Base-by-base conservation (phyloP, 495 filamentous ascomycete genomes). In the Podospora pseudoanserina region DNA sequence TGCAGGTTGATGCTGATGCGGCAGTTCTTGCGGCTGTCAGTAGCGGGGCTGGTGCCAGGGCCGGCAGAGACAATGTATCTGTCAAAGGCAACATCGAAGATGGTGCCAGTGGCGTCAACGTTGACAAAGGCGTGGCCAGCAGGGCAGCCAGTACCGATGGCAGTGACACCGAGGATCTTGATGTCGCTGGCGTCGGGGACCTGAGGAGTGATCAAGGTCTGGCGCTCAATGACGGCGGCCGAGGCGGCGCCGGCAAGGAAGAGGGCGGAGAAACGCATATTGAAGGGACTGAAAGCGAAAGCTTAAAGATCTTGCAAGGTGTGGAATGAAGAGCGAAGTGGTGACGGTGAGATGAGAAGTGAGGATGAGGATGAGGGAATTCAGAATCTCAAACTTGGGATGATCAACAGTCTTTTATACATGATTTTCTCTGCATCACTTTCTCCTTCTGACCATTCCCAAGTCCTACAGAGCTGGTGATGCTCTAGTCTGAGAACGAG, bases 11-110 rank as follows among this genome's bases (percentile, higher is more conserved):
- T 75, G 73, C 77, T 78, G 56, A 84, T 62, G 60, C 81, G 80
- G 74, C 82, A 84, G 77, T 79, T 80, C 79, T 83, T 82, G 76
- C 74, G 75, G 67, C 69, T 74, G 62, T 80, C 77, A 27, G 80
- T 73, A 44, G 76, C 64, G 18, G 61, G 61, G 20, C 65, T 34
- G 63, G 73, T 73, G 53, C 76, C 78, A 9, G 79, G 78, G 23
- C 83, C 83, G 57, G 81, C 79, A 9, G 73, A 73, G n/a, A 82
- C 82, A 34, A 79, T 75, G 71, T 83, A 85, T 27, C 75, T 61
- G 70, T 84, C 80, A 63, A 84, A 84, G 67, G 81, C 79, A 23
- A 84, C 73, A 53, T 83, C 82, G 63, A 85, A 77, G 68, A 76
- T 76, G 65, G 79, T 79, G 66, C 74, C 75, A 54, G 71, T 73